Base-by-base conservation (phyloP, 1,139 yeast genomes). In the Hyphopichia fennica region DNA sequence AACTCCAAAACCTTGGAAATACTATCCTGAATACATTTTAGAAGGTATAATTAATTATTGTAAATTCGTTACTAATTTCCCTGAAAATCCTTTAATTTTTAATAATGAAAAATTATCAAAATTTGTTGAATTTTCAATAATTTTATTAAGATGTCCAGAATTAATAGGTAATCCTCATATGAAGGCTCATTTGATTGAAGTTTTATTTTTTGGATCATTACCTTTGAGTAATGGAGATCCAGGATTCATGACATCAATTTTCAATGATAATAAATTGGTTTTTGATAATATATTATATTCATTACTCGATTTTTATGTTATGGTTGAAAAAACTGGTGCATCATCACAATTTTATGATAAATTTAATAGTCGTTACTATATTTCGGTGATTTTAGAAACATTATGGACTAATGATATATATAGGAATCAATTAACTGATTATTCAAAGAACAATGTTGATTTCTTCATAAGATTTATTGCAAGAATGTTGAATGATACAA, bases 321-420 rank as follows among this genome's bases (percentile, higher is more conserved):
- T 88, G 76, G 93, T 91, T 43, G 99, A 93, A 60, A 89, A 88
- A 58, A 95, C 99, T 0, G 99, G 99, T 7, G 87, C 97, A 3
- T 84, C 95, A 5, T 84, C 96, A 0, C 99, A 93, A 63, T 93
- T 93, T 60, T 93, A 93, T 62, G 99, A 93, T 65, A 93, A 93
- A 63, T 93, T 95, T 68, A 91, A 89, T 63, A 81, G 89, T 39
- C 78, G 99, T 60, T 93, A 82, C 62, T 86, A 89, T 59, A 88
- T 91, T 36, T 85, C 97, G 1, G 81, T 81, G 39, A 85, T 95
- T 35, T 69, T 95, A 55, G 93, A 88, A 60, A 83, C 84, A 51
- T 70, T 93, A 41, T 93, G 98, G 96, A 79, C 83, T 47, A 80
- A 80, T 52, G 82, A 82, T 20, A 60, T 69, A 25, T 91, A 87